Base-by-base conservation (phyloP, 768 basidiomycete genomes). In the Gymnopilus junonius region DNA sequence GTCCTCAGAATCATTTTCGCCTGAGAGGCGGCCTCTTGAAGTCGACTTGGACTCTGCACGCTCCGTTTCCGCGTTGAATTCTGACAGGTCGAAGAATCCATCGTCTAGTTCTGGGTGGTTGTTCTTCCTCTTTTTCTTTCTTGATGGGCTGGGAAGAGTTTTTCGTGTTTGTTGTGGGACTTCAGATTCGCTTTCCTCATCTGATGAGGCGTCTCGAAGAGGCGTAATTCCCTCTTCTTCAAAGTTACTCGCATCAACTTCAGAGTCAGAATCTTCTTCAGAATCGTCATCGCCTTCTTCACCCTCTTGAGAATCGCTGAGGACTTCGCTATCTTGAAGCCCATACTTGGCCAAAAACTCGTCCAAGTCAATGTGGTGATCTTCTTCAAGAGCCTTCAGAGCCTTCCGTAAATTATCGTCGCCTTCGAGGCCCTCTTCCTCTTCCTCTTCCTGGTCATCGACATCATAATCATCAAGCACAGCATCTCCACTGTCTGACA, bases 41-140 rank as follows among this genome's bases (percentile, higher is more conserved):
- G 85, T 81, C 15, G 78, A 80, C 61, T 76, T 83, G 14, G 88
- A 85, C 74, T 97, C 95, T 2, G 88, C 85, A 67, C 85, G 86
- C 73, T 93, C 92, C 2, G 90, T 90, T 73, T 95, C 88, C 2
- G 88, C 83, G 69, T 99, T 97, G 81, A 99, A 99, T 20, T 87
- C 82, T 29, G 87, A 86, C 50, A 99, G 83, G 64, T 91, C 84
- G 76, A 99, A 99, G 79, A 99, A 99, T 14, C 82, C 87, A 72
- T 99, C 97, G 74, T 98, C 90, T 29, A 98, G 84, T 43, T 83
- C 82, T 42, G 74, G 46, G 55, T 67, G 65, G 42, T 51, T 46
- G 5, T 59, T 63, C 60, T 67, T 69, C 58, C n/a, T n/a, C n/a
- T n/a, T n/a, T n/a, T 70, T 71, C 67, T 67, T 71, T 71, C 72